A percentile compares a stretch with the other conserved stretches of the same genome.
Conservation (phyloP, 371 early-diverging fungal genomes). For the Thermomucor indicae-seudaticae region DNA sequence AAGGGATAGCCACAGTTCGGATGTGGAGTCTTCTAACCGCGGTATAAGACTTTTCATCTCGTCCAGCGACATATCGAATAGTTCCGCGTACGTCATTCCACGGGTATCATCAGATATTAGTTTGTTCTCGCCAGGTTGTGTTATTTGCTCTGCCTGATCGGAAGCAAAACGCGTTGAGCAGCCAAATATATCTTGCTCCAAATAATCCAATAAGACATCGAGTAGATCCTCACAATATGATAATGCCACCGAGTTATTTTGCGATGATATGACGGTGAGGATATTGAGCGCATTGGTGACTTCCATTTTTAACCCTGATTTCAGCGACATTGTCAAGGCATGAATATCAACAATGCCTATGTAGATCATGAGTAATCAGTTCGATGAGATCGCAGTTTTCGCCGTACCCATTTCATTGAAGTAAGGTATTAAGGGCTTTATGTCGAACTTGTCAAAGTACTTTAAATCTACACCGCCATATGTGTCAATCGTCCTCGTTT, state of each 20-base stretch:
- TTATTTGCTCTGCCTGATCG: no score
- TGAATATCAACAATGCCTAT: slow-evolving; percentile 69
- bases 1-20: slow-evolving; percentile 40
- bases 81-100: slow-evolving; percentile 29
- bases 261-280: slow-evolving; percentile 54
- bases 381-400: neutral
- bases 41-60: slow-evolving; percentile 55
- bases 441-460: slow-evolving; percentile 54
- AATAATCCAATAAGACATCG: slow-evolving; percentile 47
- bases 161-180: slow-evolving; percentile 19
- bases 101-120: slow-evolving; percentile 1
- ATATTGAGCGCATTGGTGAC: slow-evolving; percentile 70
- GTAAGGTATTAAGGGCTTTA: slow-evolving; percentile 55
- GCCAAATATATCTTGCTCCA: slow-evolving; percentile 41
- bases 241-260: slow-evolving; percentile 26
- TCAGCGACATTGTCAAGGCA: slow-evolving; percentile 71
- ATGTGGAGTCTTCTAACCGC: slow-evolving; percentile 31
- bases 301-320: slow-evolving; percentile 72
- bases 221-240: slow-evolving; percentile 50
- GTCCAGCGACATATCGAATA: slow-evolving; percentile 56
- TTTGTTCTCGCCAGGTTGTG: no score
- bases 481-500: slow-evolving; percentile 59
- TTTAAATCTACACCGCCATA: slow-evolving; percentile 75
- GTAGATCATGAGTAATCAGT: neutral
- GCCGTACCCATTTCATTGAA: slow-evolving; percentile 51